Percentiles rank a stretch among this genome's conserved stretches.
phyloP scores from a whole-genome alignment of 345 rosid genomes.

The Kandelia obovata region DNA sequence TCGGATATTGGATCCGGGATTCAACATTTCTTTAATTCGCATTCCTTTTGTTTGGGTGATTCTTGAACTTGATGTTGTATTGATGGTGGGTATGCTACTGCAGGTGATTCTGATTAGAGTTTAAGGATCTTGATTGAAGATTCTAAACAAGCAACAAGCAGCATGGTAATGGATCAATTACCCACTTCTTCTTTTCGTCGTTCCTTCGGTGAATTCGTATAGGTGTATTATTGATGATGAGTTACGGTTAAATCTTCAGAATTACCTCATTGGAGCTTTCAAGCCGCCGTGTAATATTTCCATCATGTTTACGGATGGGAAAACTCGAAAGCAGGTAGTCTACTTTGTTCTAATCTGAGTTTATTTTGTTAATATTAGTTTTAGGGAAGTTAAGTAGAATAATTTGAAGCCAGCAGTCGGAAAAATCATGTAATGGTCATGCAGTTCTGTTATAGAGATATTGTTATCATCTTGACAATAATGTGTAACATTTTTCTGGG shows the following conservation, averaged over 20 bases:
- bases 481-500: too few species aligned
- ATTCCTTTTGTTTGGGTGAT: neutral
- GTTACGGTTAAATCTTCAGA: conserved; percentile 34
- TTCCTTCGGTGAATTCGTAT: neutral
- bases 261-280: conserved; percentile 93
- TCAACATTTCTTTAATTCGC: too few species aligned
- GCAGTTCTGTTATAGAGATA: too few species aligned
- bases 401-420: too few species aligned
- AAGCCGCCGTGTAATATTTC: conserved; percentile 83
- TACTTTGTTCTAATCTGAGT: neutral
- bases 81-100: too few species aligned
- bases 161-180: neutral
- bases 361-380: neutral
- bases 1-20: too few species aligned
- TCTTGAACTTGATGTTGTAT: too few species aligned
- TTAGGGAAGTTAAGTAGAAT: neutral
- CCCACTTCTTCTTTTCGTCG: neutral
- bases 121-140: too few species aligned
- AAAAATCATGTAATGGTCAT: too few species aligned
- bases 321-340: conserved; percentile 75
- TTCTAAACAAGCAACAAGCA: neutral
- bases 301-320: conserved; percentile 70
- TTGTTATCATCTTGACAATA: too few species aligned
- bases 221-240: neutral
- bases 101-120: too few species aligned